Base-by-base conservation (phyloP, 2,329 filamentous ascomycete genomes). In the Pyricularia grisea region DNA sequence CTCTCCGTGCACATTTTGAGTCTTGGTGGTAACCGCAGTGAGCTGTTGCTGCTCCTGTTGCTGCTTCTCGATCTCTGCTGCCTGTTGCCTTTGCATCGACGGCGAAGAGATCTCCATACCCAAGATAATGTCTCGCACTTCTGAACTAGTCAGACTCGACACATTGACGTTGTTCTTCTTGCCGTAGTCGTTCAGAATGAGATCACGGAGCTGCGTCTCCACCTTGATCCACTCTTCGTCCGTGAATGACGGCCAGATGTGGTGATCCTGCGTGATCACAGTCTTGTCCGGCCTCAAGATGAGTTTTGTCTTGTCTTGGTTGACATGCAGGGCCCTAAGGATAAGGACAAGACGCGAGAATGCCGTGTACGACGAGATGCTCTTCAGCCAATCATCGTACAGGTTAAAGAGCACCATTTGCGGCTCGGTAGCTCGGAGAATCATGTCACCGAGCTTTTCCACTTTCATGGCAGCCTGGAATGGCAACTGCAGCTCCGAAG, bases 81-180 rank as follows among this genome's bases (percentile, higher is more conserved):
- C 95, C 80, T 98, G 95, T 80, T 99, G 96, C 76, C 96, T 90
- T 82, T 99, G 95, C 89, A 99, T 91, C 1, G 94, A 98, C 28
- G 95, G 95, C 31, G 95, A 96, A 70, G 93, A 97, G 70, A 99
- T 99, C 78, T 99, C 96, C 96, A 99, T 99, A 86, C 95, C 95
- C 72, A 99, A 82, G 74, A 99, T 99, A 75, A 99, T 98, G 77
- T 99, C 95, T 74, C 95, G 90, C 67, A 99, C 95, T 87, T 99
- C 95, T 75, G 92, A 97, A 77, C 89, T 97, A 0, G 95, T 99
- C 80, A 99, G 85, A 78, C 93, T 97, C 20, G 96, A 96, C 14
- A 95, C 94, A 75, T 99, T 99, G 83, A 99, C 95, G 74, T 98
- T 99, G 84, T 99, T 99, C 87, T 99, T 99, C 87, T 98, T 99